phyloP scores from a whole-genome alignment of 139 green algal species.

The Parachlorella kessleri region DNA sequence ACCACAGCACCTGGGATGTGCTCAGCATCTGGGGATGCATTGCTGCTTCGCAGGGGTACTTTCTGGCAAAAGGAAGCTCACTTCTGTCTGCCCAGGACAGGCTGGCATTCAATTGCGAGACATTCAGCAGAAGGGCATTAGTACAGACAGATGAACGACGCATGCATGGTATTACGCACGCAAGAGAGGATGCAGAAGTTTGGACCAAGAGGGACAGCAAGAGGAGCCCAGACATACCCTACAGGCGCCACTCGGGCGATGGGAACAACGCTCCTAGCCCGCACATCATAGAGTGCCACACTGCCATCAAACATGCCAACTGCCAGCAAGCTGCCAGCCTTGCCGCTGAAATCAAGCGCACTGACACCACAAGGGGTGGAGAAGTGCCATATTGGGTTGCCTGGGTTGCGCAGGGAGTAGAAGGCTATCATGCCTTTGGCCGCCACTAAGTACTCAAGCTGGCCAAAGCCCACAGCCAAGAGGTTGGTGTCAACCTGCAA shows the following conservation, averaged over 20 bases:
- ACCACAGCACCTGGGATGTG: no score
- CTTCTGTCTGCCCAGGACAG: no score
- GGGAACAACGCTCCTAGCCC: neutral
- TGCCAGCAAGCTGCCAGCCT: conserved; percentile 59
- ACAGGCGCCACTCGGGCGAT: conserved; percentile 1
- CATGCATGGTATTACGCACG: no score
- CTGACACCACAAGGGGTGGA: conserved; percentile 65
- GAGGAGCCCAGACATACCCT: no score
- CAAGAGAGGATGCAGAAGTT: no score
- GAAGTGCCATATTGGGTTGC: conserved; percentile 76
- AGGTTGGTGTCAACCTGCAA: conserved; percentile 54
- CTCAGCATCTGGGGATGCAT: no score
- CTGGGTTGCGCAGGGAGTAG: conserved; percentile 83
- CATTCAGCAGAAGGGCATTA: no score
- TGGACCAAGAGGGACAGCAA: no score
- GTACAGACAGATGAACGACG: no score
- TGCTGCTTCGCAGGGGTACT: no score
- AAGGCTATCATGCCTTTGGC: conserved; percentile 69
- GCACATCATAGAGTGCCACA: conserved; percentile 75
- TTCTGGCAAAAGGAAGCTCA: no score
- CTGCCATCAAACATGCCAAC: conserved; percentile 74
- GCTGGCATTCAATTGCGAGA: no score
- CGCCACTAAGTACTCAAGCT: conserved; percentile 44
- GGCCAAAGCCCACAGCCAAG: conserved; percentile 81
- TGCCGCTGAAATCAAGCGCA: conserved; percentile 69